Base-by-base conservation (phyloP, 129 eudicot genomes). In the Pittosporum tobira region DNA sequence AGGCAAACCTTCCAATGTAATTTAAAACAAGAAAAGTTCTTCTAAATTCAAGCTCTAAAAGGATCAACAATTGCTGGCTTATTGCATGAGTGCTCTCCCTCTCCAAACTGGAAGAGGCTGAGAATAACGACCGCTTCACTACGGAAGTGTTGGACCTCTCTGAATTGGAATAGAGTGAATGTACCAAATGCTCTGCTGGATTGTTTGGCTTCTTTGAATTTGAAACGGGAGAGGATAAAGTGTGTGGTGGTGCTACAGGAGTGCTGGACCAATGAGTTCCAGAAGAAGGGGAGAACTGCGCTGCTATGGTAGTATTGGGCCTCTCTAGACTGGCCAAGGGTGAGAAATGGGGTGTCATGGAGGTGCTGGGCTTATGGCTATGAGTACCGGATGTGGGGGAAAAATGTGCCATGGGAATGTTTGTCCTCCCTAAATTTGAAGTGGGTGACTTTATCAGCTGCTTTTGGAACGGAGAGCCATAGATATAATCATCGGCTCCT, bases 1-100 rank as follows among this genome's bases (percentile, higher is more conserved):
- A 48, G 49, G 73, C 83, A 49, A 63, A 85, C 94, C 83, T 76
- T 58, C 89, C 89, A 1, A 73, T 68, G 72, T 85, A 85, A 61
- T 80, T 78, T 48, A 78, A 61, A n/a, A 85, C 46, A 59, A 85
- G 57, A 55, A 85, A 85, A 48, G 69, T 25, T 59, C 73, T 85
- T 68, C 89, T 70, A 63, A 63, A 85, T 46, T 85, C 89, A 18
- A 85, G 83, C 64, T 78, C 69, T 51, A 61, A 48, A 25, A 85
- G 79, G 58, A 81, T 57, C 51, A 46, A 59, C 61, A 59, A 42
- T 58, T 76, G 79, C 11, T 64, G 57, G 51, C 75, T 71, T 48
- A 61, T 50, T 31, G 54, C 49, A 25, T 24, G 13, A 53, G 16
- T 64, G 34, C 16, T 68, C 60, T 53, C 52, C 52, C 21, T 50